Evolutionary conservation across 257 asterid genomes (phyloP).

Genomic region (Nicotiana attenuata): DNA sequence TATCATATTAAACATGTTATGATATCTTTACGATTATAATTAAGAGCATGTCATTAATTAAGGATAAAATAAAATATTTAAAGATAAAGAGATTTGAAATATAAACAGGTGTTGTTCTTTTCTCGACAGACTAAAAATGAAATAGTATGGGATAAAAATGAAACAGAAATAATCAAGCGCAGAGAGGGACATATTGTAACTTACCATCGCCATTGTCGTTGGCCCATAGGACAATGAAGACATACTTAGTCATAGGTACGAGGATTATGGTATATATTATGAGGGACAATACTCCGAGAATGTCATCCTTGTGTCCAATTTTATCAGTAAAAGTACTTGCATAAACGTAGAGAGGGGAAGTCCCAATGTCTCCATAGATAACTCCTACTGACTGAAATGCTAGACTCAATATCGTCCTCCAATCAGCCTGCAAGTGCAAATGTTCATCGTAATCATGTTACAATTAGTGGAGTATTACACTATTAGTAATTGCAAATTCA

Average conservation of each 20-base stretch:
- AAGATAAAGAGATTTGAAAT: background rate
- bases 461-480: background rate
- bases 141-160: background rate
- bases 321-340: constrained; percentile 42
- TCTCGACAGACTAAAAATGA: background rate
- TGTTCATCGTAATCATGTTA: background rate
- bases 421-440: constrained; percentile 19
- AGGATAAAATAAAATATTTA: background rate
- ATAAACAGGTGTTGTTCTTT: background rate
- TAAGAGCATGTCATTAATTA: background rate
- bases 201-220: constrained; percentile 79
- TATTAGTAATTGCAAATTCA: background rate
- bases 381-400: constrained; percentile 78
- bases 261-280: constrained; percentile 60
- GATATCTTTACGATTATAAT: background rate
- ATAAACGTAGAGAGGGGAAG: constrained; percentile 74
- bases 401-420: constrained; percentile 48
- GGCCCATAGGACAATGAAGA: constrained; percentile 61
- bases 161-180: too few species aligned
- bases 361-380: constrained; percentile 82
- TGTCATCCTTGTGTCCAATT: constrained; percentile 39
- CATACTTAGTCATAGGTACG: constrained; percentile 67
- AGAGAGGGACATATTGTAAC: background rate
- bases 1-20: background rate
- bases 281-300: constrained; percentile 60